Base-by-base conservation (phyloP, 352 stramenopile species). In the Globisporangium abappressorium region DNA sequence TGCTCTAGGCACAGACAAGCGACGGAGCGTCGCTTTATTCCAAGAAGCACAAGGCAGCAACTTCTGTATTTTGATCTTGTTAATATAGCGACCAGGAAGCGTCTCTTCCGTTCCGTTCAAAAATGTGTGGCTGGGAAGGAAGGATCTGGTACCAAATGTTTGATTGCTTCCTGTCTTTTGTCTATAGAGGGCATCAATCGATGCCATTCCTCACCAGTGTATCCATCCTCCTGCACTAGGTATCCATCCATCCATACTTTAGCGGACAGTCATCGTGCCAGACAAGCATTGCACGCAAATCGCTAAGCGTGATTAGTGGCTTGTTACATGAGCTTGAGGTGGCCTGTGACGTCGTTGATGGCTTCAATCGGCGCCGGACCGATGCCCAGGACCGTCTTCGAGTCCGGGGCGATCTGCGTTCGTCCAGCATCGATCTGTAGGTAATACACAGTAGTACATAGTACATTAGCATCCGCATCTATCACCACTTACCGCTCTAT, bases 321-420 rank as follows among this genome's bases (percentile, higher is more conserved):
- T 20, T 24, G 2, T 24, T 70, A 95, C 85, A 94, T 90, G 71
- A 95, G 84, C 75, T 94, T 95, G 66, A 95, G 84, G 70, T 93
- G 88, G 34, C 82, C 82, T 3, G 84, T 93, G 64, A 95, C 72
- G 41, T 80, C 77, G 66, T 95, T 79, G 64, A 95, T 81, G 33
- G 70, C 82, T 28, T 82, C 75, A 28, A 93, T 71, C 18, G 88
- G 78, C 3, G 88, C 88, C 0, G 88, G 88, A 0, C 88, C 88
- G 62, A 96, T 94, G 56, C 79, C 81, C 53, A 96, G 56, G 51
- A 96, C 88, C 6, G 88, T 96, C 82, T 96, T 96, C 38, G 75
- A 89, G 26, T 94, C 81, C 0, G 86, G 85, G 7, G 88, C 88
- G 71, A 96, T 96, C 75, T 96, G 88, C 62, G 88, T 96, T 36